These are phyloP conservation scores for Backusella tarrabulga DNA, from an alignment of 192 early-diverging fungal species.

Conservation along the genomic window DNA sequence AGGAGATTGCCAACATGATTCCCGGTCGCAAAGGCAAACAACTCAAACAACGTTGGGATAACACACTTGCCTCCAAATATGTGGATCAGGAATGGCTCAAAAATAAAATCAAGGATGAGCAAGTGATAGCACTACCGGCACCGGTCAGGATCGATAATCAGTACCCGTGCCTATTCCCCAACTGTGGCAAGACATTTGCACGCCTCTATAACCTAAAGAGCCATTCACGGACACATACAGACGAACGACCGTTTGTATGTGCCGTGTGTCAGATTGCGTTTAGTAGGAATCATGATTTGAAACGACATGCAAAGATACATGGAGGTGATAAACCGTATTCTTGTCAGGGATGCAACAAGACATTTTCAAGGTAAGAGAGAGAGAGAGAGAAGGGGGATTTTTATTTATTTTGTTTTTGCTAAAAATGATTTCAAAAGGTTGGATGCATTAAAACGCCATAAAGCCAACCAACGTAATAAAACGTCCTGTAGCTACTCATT, in stretches of 20 bases:
- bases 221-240: conserved; percentile 81
- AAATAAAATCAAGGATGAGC: not conserved
- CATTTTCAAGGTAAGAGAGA: conserved; percentile 59
- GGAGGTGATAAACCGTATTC: conserved; percentile 74
- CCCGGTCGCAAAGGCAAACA: conserved; percentile 36
- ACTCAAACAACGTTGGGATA: conserved; percentile 38
- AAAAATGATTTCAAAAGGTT: not conserved
- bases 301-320: conserved; percentile 76
- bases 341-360: conserved; percentile 71
- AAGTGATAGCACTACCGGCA: no score
- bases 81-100: conserved; percentile 34
- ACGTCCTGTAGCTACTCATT: not conserved
- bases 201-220: conserved; percentile 88
- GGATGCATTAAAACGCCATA: conserved; percentile 70
- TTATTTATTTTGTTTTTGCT: no score
- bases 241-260: conserved; percentile 72
- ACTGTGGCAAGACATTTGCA: conserved; percentile 84
- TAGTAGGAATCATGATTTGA: conserved; percentile 73
- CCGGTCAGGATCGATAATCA: no score
- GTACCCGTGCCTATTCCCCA: conserved; percentile 61
- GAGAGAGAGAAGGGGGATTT: not conserved
- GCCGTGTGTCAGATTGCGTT: conserved; percentile 43
- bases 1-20: conserved; percentile 36
- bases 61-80: conserved; percentile 32
- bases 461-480: conserved; percentile 18